phyloP scores from a whole-genome alignment of 768 basidiomycete species.

The Suillus bovinus region DNA sequence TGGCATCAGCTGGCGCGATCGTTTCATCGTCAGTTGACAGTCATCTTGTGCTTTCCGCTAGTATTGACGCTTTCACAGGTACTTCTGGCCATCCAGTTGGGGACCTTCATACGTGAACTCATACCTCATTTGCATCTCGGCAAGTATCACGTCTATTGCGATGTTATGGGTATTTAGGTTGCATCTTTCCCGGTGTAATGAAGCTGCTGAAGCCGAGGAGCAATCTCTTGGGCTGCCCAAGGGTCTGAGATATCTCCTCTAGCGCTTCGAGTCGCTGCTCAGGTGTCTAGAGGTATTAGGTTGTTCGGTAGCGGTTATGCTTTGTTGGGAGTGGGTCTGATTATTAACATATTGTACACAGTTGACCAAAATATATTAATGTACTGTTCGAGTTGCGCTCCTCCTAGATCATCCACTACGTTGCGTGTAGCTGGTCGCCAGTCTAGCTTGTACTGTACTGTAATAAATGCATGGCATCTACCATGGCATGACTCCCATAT shows the following conservation, averaged over 20 bases:
- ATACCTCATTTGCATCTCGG: conserved; percentile 70
- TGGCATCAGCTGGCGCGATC: conserved; percentile 80
- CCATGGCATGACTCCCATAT: too few species aligned
- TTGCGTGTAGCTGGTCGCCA: too few species aligned
- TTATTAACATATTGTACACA: background rate
- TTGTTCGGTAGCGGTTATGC: background rate
- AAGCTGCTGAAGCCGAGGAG: conserved; percentile 38
- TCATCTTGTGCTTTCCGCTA: background rate
- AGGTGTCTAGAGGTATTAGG: too few species aligned
- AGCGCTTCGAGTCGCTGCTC: conserved; percentile 9
- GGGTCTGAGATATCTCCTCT: conserved; percentile 49
- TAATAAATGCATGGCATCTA: background rate
- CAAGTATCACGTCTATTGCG: conserved; percentile 47
- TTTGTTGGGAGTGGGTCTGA: background rate
- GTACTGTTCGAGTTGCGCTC: background rate
- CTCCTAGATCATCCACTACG: background rate
- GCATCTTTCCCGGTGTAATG: conserved; percentile 43
- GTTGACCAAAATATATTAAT: background rate
- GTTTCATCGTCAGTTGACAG: conserved; percentile 63
- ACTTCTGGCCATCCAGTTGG: conserved; percentile 68
- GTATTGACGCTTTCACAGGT: conserved; percentile 33
- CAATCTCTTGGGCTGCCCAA: conserved; percentile 32
- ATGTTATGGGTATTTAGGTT: conserved; percentile 49
- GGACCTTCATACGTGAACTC: conserved; percentile 69
- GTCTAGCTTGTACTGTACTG: background rate